These are phyloP conservation scores for Middelhovenomyces tepae DNA, from an alignment of 805 yeast genomes.

Conservation along the genomic window DNA sequence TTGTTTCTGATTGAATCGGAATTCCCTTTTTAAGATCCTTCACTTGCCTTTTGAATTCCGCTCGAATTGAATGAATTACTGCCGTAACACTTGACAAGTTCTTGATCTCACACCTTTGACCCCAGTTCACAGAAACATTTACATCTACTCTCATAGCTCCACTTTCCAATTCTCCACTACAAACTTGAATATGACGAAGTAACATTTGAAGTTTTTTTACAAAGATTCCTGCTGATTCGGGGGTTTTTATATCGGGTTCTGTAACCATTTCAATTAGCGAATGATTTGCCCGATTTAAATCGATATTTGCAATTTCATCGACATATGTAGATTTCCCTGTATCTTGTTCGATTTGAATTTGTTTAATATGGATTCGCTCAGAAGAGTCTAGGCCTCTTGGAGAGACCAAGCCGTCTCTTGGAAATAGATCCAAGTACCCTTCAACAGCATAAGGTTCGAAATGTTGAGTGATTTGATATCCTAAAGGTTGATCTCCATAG, in stretches of 20 bases:
- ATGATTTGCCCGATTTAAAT: slow-evolving; percentile 74
- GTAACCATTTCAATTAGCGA: slow-evolving; percentile 91
- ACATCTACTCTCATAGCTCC: slow-evolving; percentile 96
- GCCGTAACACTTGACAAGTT: slow-evolving; percentile 81
- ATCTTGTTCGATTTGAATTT: slow-evolving; percentile 90
- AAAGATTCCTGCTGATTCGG: slow-evolving; percentile 66
- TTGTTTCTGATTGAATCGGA: slow-evolving; percentile 49
- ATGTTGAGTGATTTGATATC: slow-evolving; percentile 92
- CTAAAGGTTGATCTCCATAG: slow-evolving; percentile 93
- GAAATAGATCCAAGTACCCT: slow-evolving; percentile 47
- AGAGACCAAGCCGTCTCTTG: slow-evolving; percentile 42
- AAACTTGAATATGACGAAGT: slow-evolving; percentile 58
- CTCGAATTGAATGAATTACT: slow-evolving; percentile 61
- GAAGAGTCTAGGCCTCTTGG: slow-evolving; percentile 15
- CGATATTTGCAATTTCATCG: slow-evolving; percentile 43
- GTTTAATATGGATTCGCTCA: slow-evolving; percentile 54
- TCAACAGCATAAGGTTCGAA: slow-evolving; percentile 66
- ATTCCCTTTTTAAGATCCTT: slow-evolving; percentile 34
- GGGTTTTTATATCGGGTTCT: slow-evolving; percentile 66
- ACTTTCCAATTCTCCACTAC: slow-evolving; percentile 85
- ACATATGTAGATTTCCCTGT: slow-evolving; percentile 72
- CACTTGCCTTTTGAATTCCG: slow-evolving; percentile 67
- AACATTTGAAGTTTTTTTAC: slow-evolving; percentile 71
- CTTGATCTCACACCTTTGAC: slow-evolving; percentile 74
- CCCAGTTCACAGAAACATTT: slow-evolving; percentile 66